Conservation (phyloP, 2,329 filamentous ascomycete species). For the Gnomoniopsis sp. region DNA sequence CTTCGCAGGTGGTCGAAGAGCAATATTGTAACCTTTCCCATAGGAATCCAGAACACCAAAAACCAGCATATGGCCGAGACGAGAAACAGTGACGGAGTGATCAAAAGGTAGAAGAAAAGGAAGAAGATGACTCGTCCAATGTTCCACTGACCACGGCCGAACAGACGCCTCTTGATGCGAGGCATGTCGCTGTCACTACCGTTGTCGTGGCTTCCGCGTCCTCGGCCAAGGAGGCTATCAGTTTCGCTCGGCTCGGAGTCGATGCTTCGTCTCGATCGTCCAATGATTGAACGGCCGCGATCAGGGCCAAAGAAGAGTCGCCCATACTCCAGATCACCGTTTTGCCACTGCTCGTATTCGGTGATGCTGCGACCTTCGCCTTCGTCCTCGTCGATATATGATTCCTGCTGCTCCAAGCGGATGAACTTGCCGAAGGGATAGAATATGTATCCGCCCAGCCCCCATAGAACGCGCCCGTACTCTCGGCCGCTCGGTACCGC, state of each 20-base stretch:
- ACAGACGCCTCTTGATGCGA: slow-evolving; percentile 75
- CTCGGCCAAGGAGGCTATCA: slow-evolving; percentile 76
- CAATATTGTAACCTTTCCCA: slow-evolving; percentile 91
- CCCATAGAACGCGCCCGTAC: slow-evolving; percentile 83
- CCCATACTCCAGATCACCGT: slow-evolving; percentile 91
- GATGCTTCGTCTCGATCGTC: slow-evolving; percentile 80
- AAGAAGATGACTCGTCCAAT: slow-evolving; percentile 94
- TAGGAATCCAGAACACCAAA: slow-evolving; percentile 95
- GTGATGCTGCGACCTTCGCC: slow-evolving; percentile 96
- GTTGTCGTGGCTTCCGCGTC: slow-evolving; percentile 47
- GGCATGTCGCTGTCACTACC: slow-evolving; percentile 32
- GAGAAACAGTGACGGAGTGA: slow-evolving; percentile 80
- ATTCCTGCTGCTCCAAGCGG: slow-evolving; percentile 87
- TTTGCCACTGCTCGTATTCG: slow-evolving; percentile 99
- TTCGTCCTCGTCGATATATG: slow-evolving; percentile 89
- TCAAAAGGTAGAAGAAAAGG: slow-evolving; percentile 88
- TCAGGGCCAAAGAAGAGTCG: slow-evolving; percentile 92
- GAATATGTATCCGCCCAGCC: slow-evolving; percentile 80
- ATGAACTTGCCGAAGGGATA: slow-evolving; percentile 98
- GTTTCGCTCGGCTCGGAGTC: slow-evolving; percentile 83
- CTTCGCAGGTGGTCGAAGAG: slow-evolving; percentile 88
- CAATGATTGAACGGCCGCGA: slow-evolving; percentile 73
- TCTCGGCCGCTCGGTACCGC: slow-evolving; percentile 76
- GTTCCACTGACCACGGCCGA: slow-evolving; percentile 95
- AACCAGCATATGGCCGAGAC: slow-evolving; percentile 93